These are phyloP conservation scores for Blastobotrys aristatus DNA, from an alignment of 1,139 yeast species.

Conservation along the genomic window DNA sequence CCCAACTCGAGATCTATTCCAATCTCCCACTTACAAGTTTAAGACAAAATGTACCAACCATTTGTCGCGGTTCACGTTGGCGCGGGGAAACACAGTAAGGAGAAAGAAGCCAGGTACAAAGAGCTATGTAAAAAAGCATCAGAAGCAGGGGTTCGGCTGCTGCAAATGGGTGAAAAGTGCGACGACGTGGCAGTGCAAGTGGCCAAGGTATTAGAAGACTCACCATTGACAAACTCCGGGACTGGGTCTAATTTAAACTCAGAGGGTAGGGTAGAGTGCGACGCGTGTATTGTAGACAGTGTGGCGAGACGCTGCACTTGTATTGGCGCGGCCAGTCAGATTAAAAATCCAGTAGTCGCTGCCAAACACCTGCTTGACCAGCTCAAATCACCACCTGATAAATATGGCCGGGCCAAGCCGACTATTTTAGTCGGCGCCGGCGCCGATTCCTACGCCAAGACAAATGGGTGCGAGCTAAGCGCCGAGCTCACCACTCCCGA, in stretches of 20 bases:
- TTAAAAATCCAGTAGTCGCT: slow-evolving; percentile 30
- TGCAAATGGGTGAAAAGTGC: slow-evolving; percentile 17
- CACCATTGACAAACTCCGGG: slow-evolving; percentile 52
- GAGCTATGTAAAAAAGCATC: slow-evolving; percentile 23
- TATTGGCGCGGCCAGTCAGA: slow-evolving; percentile 33
- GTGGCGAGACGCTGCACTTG: slow-evolving; percentile 19
- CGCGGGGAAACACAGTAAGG: slow-evolving; percentile 32
- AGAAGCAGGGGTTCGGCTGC: slow-evolving; percentile 22
- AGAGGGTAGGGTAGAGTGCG: slow-evolving; percentile 49
- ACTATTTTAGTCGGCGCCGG: slow-evolving; percentile 35
- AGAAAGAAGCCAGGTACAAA: slow-evolving; percentile 19
- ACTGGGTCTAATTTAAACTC: slow-evolving; percentile 48
- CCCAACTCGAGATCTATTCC: no score
- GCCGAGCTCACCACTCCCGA: slow-evolving; percentile 18
- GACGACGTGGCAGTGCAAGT: slow-evolving; percentile 25
- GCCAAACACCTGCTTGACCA: slow-evolving; percentile 24
- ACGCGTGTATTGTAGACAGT: slow-evolving; percentile 37
- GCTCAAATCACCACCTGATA: slow-evolving; percentile 14
- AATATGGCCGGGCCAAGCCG: slow-evolving; percentile 33
- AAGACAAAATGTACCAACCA: background rate
- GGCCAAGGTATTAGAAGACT: slow-evolving; percentile 40
- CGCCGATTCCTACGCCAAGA: slow-evolving; percentile 29
- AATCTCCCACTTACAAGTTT: no score
- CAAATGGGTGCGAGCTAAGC: slow-evolving; percentile 16
- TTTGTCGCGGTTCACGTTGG: slow-evolving; percentile 34